Conservation (phyloP, 768 basidiomycete species). For the Podaxis sp. region DNA sequence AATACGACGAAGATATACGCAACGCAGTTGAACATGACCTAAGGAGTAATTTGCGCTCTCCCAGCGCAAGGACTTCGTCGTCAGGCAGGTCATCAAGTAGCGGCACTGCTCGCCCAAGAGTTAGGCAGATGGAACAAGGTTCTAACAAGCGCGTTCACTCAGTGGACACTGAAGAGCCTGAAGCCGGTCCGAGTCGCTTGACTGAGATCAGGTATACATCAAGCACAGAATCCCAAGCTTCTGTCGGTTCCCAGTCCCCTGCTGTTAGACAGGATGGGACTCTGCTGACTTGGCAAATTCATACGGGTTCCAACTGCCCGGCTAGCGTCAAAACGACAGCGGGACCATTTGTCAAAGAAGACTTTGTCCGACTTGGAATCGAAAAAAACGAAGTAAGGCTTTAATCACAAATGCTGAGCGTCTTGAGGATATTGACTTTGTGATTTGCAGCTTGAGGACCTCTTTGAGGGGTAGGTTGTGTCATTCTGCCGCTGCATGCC, state of each 20-base stretch:
- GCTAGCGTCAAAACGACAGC: constrained; percentile 1
- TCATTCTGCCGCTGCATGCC: background rate
- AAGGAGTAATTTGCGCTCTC: constrained; percentile 1
- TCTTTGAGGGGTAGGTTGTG: background rate
- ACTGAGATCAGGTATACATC: background rate
- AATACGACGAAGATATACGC: background rate
- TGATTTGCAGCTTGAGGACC: background rate
- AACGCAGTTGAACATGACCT: background rate
- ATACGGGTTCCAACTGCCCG: background rate
- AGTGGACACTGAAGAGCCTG: background rate
- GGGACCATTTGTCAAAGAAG: background rate
- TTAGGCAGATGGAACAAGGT: background rate
- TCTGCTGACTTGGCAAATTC: background rate
- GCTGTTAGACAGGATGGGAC: background rate
- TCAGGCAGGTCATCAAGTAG: background rate
- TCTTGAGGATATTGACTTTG: background rate
- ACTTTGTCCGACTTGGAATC: constrained; percentile 4
- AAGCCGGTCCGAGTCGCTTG: background rate
- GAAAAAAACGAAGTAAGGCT: background rate
- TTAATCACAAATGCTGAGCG: background rate
- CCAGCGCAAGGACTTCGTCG: background rate
- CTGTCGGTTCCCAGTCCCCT: background rate
- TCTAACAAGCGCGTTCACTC: background rate
- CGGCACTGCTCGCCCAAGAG: constrained; percentile 5
- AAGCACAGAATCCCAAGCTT: background rate